A percentile compares a stretch with the other conserved stretches of the same genome.
Evolutionary conservation across 768 basidiomycete species (phyloP).

Genomic region (Psilocybe tampanensis): DNA sequence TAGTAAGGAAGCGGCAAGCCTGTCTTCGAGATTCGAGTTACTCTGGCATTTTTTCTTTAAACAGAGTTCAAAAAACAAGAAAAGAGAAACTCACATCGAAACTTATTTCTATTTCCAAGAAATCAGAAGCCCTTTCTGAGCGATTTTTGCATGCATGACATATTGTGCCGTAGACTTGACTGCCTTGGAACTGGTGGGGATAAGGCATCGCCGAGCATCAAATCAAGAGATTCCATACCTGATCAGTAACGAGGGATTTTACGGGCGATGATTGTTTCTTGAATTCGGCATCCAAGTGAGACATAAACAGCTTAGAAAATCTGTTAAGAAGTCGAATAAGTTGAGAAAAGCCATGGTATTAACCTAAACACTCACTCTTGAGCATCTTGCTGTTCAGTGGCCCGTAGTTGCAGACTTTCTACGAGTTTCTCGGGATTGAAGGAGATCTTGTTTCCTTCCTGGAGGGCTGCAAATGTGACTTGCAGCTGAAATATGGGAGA

Average conservation of each 20-base stretch:
- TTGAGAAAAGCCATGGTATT: not conserved
- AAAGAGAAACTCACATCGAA: conserved; percentile 58
- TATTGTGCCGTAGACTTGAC: conserved; percentile 75
- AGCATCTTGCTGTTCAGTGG: conserved; percentile 93
- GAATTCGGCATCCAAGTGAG: conserved; percentile 85
- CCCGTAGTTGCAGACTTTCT: conserved; percentile 79
- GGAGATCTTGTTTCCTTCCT: conserved; percentile 65
- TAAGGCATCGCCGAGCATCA: not conserved
- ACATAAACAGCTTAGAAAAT: conserved; percentile 95
- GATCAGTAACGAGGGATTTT: conserved; percentile 70
- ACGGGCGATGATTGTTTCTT: conserved; percentile 73
- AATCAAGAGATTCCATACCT: conserved; percentile 42
- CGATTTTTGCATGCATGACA: conserved; percentile 70
- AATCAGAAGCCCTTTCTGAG: conserved; percentile 72
- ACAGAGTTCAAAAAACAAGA: not conserved
- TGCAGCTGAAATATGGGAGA: conserved; percentile 81
- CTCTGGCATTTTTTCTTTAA: conserved; percentile 44
- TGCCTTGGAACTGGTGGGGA: conserved; percentile 80
- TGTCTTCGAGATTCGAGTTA: conserved; percentile 73
- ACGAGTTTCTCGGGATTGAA: conserved; percentile 88
- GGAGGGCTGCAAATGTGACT: conserved; percentile 83
- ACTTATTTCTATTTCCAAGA: conserved; percentile 88
- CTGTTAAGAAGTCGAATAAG: conserved; percentile 37
- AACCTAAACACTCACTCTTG: conserved; percentile 69
- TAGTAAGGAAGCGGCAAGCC: conserved; percentile 63